These are phyloP conservation scores for Candida succiphila DNA, from an alignment of 805 yeast genomes.

Conservation along the genomic window DNA sequence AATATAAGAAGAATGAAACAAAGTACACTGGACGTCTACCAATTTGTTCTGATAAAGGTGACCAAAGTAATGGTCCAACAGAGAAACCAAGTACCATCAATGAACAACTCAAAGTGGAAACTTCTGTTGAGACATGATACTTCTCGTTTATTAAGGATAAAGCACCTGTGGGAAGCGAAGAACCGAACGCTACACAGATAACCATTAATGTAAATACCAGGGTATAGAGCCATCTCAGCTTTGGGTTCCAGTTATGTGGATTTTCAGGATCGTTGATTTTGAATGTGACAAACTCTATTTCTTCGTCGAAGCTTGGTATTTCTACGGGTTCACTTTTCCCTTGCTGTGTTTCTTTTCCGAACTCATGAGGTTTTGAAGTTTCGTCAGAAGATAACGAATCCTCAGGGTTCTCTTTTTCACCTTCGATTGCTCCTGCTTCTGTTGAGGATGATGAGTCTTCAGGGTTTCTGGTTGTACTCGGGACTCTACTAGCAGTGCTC, in stretches of 20 bases:
- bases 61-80: slow-evolving; percentile 82
- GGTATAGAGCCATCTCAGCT: slow-evolving; percentile 56
- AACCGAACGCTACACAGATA: slow-evolving; percentile 87
- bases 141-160: slow-evolving; percentile 55
- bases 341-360: too few relatives aligned
- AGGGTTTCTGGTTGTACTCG: slow-evolving; percentile 11
- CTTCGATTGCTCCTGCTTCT: too few relatives aligned
- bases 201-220: slow-evolving; percentile 60
- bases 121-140: slow-evolving; percentile 66
- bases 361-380: slow-evolving; percentile 16
- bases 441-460: slow-evolving; percentile 20
- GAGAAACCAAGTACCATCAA: slow-evolving; percentile 85
- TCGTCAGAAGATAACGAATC: slow-evolving; percentile 21
- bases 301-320: slow-evolving; percentile 40
- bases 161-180: slow-evolving; percentile 86
- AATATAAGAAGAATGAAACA: slow-evolving; percentile 63
- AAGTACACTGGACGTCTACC: slow-evolving; percentile 83
- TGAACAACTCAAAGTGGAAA: slow-evolving; percentile 70
- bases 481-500: slow-evolving; percentile 8
- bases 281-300: slow-evolving; percentile 80
- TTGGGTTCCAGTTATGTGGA: slow-evolving; percentile 74
- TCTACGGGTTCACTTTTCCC: slow-evolving; percentile 14
- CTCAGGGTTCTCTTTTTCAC: slow-evolving; percentile 11
- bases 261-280: slow-evolving; percentile 73
- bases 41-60: slow-evolving; percentile 76